Conservation (phyloP, 148 eudicot genomes). For the Camellia sinensis region DNA sequence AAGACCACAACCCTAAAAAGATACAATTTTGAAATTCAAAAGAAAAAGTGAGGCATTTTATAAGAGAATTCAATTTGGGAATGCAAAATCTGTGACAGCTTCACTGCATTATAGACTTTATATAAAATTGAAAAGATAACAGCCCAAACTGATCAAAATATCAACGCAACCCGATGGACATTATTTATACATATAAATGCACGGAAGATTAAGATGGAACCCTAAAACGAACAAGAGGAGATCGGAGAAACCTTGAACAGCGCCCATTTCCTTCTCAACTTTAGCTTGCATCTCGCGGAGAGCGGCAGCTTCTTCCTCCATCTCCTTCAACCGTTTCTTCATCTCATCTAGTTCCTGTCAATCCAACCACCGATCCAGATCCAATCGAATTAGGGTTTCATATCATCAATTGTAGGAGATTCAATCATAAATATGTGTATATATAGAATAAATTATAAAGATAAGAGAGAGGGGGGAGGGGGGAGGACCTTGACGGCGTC, state of each 20-base stretch:
- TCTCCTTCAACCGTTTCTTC: conserved; percentile 92
- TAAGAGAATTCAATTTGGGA: too few species aligned
- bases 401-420: background rate
- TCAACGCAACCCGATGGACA: too few species aligned
- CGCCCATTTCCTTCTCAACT: conserved; percentile 93
- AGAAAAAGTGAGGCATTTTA: too few species aligned
- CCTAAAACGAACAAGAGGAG: background rate
- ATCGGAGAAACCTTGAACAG: conserved; percentile 60
- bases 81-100: too few species aligned
- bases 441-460: background rate
- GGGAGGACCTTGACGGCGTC: conserved; percentile 69
- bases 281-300: conserved; percentile 96
- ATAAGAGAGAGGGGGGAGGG: background rate
- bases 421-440: background rate
- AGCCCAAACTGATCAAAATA: too few species aligned
- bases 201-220: too few species aligned
- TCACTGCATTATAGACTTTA: too few species aligned
- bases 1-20: too few species aligned
- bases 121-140: too few species aligned
- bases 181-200: too few species aligned
- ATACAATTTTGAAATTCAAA: too few species aligned
- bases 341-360: conserved; percentile 83
- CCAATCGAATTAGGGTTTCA: background rate
- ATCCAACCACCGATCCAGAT: background rate
- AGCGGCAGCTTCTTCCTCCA: conserved; percentile 98